Conservation (phyloP, 495 filamentous ascomycete genomes). For the Viridothelium virens region DNA sequence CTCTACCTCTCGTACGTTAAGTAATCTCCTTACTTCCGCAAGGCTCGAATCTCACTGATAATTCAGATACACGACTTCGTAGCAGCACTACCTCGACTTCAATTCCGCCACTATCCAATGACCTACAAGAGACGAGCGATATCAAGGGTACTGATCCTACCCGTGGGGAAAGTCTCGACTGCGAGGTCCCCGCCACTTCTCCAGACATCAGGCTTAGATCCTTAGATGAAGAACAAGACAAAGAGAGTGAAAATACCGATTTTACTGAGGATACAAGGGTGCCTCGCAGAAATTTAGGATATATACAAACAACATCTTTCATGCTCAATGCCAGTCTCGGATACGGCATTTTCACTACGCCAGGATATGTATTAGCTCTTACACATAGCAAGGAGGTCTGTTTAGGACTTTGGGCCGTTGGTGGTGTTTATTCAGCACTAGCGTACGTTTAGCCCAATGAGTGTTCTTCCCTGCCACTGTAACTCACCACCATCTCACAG, state of each 20-base stretch:
- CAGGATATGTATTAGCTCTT: not conserved
- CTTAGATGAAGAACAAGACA: not conserved
- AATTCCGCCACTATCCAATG: not conserved
- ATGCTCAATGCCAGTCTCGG: constrained; percentile 5
- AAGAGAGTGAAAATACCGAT: not conserved
- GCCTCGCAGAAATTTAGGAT: not conserved
- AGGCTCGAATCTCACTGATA: not conserved
- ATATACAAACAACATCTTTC: not conserved
- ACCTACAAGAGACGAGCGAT: too few species aligned
- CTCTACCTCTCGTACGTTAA: too few species aligned
- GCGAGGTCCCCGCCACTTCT: not conserved
- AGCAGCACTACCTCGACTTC: not conserved
- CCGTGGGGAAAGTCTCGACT: too few species aligned
- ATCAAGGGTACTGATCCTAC: too few species aligned
- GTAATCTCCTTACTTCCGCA: too few species aligned
- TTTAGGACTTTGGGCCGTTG: not conserved
- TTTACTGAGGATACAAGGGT: not conserved
- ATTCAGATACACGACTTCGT: not conserved
- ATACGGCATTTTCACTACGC: constrained; percentile 4
- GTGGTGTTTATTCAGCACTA: constrained; percentile 7
- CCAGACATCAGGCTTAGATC: not conserved
- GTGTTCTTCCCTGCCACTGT: not conserved
- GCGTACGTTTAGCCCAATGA: not conserved
- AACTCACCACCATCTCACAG: not conserved
- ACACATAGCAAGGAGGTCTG: not conserved